These are phyloP conservation scores for Debaryomyces singareniensis DNA, from an alignment of 1,139 yeast genomes.

Conservation along the genomic window DNA sequence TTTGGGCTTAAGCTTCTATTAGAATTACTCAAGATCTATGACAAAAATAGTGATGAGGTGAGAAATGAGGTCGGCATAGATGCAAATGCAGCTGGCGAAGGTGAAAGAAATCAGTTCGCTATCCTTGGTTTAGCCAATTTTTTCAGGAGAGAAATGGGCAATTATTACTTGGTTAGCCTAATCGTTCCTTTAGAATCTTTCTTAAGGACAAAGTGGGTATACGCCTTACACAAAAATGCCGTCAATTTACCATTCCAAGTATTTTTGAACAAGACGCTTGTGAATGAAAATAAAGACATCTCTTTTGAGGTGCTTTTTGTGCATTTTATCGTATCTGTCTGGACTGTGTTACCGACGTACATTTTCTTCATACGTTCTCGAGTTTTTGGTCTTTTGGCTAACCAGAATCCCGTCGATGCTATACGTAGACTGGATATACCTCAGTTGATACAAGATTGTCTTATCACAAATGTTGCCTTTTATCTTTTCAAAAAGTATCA, in stretches of 20 bases:
- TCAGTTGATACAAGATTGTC: neutral
- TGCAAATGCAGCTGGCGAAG: conserved; percentile 2
- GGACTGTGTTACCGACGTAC: conserved; percentile 17
- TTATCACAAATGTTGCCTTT: neutral
- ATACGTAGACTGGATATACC: neutral
- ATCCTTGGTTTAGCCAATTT: conserved; percentile 4
- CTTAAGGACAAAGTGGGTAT: conserved; percentile 17
- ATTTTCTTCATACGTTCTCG: conserved; percentile 1
- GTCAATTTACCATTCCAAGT: conserved; percentile 19
- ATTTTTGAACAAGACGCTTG: conserved; percentile 2
- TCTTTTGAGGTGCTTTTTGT: neutral
- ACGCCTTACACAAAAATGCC: conserved; percentile 17
- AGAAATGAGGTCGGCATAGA: conserved; percentile 2
- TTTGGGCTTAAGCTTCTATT: conserved; percentile 17
- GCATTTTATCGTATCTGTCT: conserved; percentile 17
- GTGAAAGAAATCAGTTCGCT: neutral
- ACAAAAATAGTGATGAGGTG: conserved; percentile 11
- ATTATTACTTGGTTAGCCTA: conserved; percentile 1
- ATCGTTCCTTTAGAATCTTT: conserved; percentile 3
- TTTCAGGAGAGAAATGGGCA: conserved; percentile 3
- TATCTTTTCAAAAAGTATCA: neutral
- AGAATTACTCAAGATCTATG: conserved; percentile 10
- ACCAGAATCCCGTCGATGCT: neutral
- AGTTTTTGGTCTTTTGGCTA: too few relatives aligned
- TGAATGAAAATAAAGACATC: conserved; percentile 3